Evolutionary conservation across 2,329 filamentous ascomycete species (phyloP).

Genomic region (Celoporthe dispersa): DNA sequence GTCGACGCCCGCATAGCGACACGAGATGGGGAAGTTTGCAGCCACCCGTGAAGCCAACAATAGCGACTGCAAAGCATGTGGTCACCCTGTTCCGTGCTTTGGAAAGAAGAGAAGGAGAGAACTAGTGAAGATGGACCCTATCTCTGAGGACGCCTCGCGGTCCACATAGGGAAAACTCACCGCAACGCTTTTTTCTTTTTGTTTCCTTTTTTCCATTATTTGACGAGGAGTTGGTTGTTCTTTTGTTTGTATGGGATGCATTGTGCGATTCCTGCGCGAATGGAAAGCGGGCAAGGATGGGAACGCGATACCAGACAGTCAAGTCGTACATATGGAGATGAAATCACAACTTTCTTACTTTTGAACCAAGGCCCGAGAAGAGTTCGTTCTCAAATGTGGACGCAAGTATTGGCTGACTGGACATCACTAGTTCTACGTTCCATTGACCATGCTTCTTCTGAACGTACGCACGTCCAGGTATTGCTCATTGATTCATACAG

Average conservation of each 20-base stretch:
- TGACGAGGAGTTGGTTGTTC: not conserved
- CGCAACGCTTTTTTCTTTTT: not conserved
- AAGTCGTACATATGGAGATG: conserved; percentile 10
- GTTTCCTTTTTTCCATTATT: not conserved
- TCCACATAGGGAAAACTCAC: not conserved
- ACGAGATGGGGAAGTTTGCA: not conserved
- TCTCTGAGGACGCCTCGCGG: not conserved
- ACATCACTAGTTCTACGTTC: not conserved
- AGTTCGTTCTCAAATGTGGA: not conserved
- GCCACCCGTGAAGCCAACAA: not conserved
- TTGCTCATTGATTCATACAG: not conserved
- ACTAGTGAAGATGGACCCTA: not conserved
- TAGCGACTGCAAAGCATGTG: not conserved
- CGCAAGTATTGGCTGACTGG: not conserved
- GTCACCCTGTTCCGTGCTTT: not conserved
- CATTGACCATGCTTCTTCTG: not conserved
- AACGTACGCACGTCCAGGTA: not conserved
- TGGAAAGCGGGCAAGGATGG: not conserved
- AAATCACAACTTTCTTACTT: conserved; percentile 14
- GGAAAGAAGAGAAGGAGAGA: not conserved
- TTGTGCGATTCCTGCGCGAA: not conserved
- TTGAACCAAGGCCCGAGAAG: too few species aligned
- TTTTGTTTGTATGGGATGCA: not conserved
- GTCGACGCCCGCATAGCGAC: not conserved
- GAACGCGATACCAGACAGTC: conserved; percentile 15